These are phyloP conservation scores for Camelina sativa DNA, from an alignment of 345 rosid genomes.

Conservation along the genomic window DNA sequence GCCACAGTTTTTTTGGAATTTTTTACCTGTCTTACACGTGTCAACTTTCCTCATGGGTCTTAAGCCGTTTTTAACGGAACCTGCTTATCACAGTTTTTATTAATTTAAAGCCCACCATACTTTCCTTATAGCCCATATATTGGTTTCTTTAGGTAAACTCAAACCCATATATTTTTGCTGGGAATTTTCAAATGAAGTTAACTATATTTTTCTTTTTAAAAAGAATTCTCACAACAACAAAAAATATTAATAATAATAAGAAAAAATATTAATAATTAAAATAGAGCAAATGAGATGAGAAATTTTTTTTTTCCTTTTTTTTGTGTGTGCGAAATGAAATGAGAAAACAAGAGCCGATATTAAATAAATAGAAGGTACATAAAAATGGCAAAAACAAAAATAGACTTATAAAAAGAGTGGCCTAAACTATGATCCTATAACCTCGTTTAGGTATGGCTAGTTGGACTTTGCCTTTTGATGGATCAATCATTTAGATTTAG, in stretches of 20 bases:
- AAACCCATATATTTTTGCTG: too few species aligned
- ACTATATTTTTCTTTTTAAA: too few species aligned
- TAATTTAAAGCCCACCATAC: slow-evolving; percentile 3
- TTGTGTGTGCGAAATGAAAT: background rate
- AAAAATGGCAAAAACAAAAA: background rate
- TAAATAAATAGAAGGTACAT: background rate
- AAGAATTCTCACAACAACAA: background rate
- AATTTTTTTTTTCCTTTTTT: too few species aligned
- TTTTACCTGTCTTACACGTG: background rate
- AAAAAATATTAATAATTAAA: background rate
- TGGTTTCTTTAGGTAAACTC: too few species aligned
- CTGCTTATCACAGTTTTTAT: background rate
- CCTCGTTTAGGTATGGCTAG: background rate
- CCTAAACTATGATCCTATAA: background rate
- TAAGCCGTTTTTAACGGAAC: background rate
- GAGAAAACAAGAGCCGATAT: background rate
- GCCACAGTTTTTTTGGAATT: slow-evolving; percentile 45
- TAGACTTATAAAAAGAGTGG: background rate
- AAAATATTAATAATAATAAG: background rate
- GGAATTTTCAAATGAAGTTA: too few species aligned
- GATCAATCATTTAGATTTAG: background rate
- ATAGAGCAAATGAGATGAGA: background rate
- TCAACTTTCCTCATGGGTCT: background rate
- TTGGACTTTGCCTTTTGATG: slow-evolving; percentile 21
- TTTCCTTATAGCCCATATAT: background rate